Percentiles rank a stretch among this genome's conserved stretches.
Conservation (phyloP, 148 eudicot genomes). For the Rhododendron ovatum region DNA sequence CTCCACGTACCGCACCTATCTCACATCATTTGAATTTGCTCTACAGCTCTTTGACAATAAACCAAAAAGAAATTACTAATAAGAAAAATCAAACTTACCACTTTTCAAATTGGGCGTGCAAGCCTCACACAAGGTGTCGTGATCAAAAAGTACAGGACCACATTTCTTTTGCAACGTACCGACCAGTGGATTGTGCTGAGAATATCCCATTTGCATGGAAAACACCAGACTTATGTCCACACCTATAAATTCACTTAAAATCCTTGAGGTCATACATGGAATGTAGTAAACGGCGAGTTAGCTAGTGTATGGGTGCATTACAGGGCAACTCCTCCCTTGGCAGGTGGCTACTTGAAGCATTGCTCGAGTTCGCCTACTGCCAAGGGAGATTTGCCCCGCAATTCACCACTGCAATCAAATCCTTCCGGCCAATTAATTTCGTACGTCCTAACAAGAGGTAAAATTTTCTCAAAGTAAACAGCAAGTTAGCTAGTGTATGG, state of each 20-base stretch:
- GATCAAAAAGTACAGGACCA: constrained; percentile 7
- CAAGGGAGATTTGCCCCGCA: constrained; percentile 31
- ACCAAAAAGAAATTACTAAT: background rate
- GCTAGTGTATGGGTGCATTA: constrained; percentile 29
- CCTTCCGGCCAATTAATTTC: background rate
- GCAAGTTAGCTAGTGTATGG: background rate
- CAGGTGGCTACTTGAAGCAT: constrained; percentile 8
- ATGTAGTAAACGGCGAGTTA: background rate
- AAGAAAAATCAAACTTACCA: background rate
- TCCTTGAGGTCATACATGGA: background rate
- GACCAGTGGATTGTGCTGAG: constrained; percentile 9
- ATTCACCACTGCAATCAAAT: constrained; percentile 6
- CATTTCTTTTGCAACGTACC: background rate
- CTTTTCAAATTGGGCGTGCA: background rate
- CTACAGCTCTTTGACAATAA: background rate
- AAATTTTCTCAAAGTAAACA: background rate
- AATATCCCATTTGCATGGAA: constrained; percentile 11
- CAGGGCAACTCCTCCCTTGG: constrained; percentile 48
- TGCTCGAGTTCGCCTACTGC: constrained; percentile 6
- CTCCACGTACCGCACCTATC: background rate
- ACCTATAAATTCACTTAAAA: background rate
- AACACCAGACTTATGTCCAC: background rate
- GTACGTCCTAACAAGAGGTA: background rate
- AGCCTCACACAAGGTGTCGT: background rate
- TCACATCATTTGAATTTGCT: background rate